Conservation (phyloP, 2,329 filamentous ascomycete genomes). For the Kalaharituber pfeilii region DNA sequence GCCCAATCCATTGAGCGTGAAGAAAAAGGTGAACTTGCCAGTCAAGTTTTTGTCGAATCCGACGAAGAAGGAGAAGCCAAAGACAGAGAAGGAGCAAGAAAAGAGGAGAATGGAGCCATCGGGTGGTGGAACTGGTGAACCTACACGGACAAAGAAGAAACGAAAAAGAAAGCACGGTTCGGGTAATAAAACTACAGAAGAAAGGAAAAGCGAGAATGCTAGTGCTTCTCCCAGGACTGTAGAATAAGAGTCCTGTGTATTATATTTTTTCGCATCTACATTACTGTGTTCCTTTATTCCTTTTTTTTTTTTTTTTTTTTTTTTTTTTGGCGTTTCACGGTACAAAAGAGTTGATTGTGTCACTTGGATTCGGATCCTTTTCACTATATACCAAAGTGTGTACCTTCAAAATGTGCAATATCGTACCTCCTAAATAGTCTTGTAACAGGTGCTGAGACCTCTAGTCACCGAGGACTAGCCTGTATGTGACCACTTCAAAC, state of each 20-base stretch:
- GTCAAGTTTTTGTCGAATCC: conserved; percentile 1
- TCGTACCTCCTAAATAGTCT: background rate
- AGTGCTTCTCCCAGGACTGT: background rate
- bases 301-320: background rate
- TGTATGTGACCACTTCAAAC: conserved; percentile 74
- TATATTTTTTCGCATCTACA: background rate
- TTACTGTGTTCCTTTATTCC: background rate
- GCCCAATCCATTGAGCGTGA: conserved; percentile 53
- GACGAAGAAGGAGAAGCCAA: conserved; percentile 24
- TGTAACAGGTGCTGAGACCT: background rate
- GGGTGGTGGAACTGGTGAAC: conserved; percentile 3
- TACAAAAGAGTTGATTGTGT: background rate
- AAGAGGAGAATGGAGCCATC: conserved; percentile 1
- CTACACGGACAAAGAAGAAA: conserved; percentile 12
- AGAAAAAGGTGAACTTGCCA: conserved; percentile 37
- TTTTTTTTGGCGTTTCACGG: background rate
- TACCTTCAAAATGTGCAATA: background rate
- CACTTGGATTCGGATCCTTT: background rate
- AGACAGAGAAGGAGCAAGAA: conserved; percentile 2
- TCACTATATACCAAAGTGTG: background rate
- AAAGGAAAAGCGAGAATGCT: conserved; percentile 1
- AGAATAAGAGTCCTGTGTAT: background rate
- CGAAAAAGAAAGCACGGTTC: conserved; percentile 14
- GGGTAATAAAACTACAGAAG: background rate
- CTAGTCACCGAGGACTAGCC: conserved; percentile 29